Evolutionary conservation across 2,329 filamentous ascomycete genomes (phyloP).

Genomic region (Trichoderma simmonsii): DNA sequence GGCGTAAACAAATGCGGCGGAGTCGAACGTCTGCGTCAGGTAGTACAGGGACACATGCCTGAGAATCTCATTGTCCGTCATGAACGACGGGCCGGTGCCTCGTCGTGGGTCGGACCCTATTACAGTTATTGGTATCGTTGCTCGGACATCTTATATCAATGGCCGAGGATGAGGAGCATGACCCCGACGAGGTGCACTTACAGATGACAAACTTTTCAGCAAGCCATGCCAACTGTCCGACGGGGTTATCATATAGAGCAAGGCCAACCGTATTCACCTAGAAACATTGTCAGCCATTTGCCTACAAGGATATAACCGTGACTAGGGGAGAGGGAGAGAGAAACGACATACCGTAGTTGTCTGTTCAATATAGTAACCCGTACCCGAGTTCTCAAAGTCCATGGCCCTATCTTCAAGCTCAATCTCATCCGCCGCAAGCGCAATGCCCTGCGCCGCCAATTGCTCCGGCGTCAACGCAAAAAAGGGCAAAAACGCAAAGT

Average conservation of each 20-base stretch:
- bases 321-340: not conserved
- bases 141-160: not conserved
- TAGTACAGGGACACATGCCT: slow-evolving; percentile 25
- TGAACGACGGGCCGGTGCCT: slow-evolving; percentile 18
- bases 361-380: slow-evolving; percentile 21
- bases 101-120: not conserved
- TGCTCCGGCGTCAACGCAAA: slow-evolving; percentile 14
- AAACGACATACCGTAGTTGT: not conserved
- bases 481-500: slow-evolving; percentile 22
- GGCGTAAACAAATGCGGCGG: slow-evolving; percentile 23
- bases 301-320: not conserved
- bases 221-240: slow-evolving; percentile 43
- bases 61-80: slow-evolving; percentile 24
- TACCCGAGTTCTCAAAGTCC: slow-evolving; percentile 8
- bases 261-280: slow-evolving; percentile 42
- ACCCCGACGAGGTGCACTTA: not conserved
- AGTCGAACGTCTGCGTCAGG: slow-evolving; percentile 26
- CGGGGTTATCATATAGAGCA: slow-evolving; percentile 41
- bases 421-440: slow-evolving; percentile 9
- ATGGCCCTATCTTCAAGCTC: slow-evolving; percentile 8
- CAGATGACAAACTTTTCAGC: slow-evolving; percentile 37
- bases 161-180: not conserved
- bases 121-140: not conserved
- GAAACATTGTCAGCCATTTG: not conserved
- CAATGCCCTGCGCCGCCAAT: slow-evolving; percentile 13